phyloP scores from a whole-genome alignment of 306 rosid species.

The Dicorynia guianensis region DNA sequence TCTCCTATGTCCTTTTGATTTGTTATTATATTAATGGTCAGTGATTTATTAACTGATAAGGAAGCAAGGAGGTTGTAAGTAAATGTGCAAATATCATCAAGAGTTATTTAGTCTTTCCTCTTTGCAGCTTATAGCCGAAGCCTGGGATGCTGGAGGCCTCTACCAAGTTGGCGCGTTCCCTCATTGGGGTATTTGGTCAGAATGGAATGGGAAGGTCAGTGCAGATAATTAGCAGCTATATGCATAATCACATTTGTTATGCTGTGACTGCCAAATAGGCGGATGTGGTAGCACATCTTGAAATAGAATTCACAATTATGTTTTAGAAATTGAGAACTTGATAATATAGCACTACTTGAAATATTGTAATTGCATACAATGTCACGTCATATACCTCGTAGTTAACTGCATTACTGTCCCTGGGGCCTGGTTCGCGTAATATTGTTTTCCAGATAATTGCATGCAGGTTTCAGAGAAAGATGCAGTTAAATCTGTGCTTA shows the following conservation, averaged over 20 bases:
- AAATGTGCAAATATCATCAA: not conserved
- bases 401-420: not conserved
- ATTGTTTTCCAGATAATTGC: slow-evolving; percentile 4
- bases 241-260: slow-evolving; percentile 20
- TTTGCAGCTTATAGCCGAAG: slow-evolving; percentile 93
- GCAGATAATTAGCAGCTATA: slow-evolving; percentile 34
- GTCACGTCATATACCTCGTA: not conserved
- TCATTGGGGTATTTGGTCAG: slow-evolving; percentile 98
- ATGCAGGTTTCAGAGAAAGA: not conserved
- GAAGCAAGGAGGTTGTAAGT: slow-evolving; percentile 36
- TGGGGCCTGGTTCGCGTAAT: slow-evolving; percentile 8
- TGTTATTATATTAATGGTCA: slow-evolving; percentile 26
- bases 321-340: slow-evolving; percentile 25
- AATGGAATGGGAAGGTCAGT: slow-evolving; percentile 99
- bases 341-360: slow-evolving; percentile 10
- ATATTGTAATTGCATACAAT: slow-evolving; percentile 16
- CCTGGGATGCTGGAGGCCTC: slow-evolving; percentile 98
- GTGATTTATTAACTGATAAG: slow-evolving; percentile 27
- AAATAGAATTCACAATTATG: slow-evolving; percentile 3
- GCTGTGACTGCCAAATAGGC: slow-evolving; percentile 21
- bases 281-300: slow-evolving; percentile 24
- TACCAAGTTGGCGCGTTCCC: slow-evolving; percentile 98
- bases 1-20: slow-evolving; percentile 39
- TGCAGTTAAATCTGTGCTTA: slow-evolving; percentile 9
- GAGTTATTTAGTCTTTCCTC: slow-evolving; percentile 29